A percentile compares a stretch with the other conserved stretches of the same genome.
These are phyloP conservation scores for Gonapodya sp. DNA, from an alignment of 192 early-diverging fungal species.

Conservation along the genomic window DNA sequence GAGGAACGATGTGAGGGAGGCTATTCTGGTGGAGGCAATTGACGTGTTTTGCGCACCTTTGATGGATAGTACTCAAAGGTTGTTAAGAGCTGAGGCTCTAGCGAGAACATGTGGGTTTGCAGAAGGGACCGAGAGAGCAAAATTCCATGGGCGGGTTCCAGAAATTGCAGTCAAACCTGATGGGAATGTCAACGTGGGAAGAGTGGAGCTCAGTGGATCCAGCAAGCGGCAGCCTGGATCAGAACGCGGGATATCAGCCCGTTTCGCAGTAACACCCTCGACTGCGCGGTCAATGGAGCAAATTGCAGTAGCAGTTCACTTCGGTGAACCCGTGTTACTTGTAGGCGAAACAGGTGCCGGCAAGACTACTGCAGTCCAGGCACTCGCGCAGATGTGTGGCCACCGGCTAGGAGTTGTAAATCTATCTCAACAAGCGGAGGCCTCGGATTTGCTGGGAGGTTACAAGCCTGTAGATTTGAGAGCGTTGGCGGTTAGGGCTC, in stretches of 20 bases:
- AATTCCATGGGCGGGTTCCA: neutral
- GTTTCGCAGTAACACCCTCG: conserved; percentile 84
- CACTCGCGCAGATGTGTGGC: conserved; percentile 66
- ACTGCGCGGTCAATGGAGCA: conserved; percentile 73
- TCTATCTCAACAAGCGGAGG: conserved; percentile 91
- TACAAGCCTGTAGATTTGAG: conserved; percentile 90
- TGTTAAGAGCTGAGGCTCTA: neutral
- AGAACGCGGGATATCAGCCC: conserved; percentile 9
- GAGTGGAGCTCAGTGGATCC: neutral
- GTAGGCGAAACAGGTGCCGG: conserved; percentile 97
- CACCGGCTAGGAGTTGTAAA: conserved; percentile 83
- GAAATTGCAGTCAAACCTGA: neutral
- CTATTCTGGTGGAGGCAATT: neutral
- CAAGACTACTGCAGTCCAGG: conserved; percentile 93
- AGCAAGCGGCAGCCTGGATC: neutral
- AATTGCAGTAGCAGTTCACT: conserved; percentile 67
- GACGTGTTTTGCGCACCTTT: neutral
- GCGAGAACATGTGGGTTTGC: neutral
- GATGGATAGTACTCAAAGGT: neutral
- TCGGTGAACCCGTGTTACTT: conserved; percentile 78
- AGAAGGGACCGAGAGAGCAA: neutral
- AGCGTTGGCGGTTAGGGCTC: conserved; percentile 65
- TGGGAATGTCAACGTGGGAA: neutral
- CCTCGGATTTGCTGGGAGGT: conserved; percentile 88
- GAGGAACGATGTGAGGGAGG: neutral